These are phyloP conservation scores for Phytophthora podocarpi DNA, from an alignment of 352 stramenopile genomes.

Conservation along the genomic window DNA sequence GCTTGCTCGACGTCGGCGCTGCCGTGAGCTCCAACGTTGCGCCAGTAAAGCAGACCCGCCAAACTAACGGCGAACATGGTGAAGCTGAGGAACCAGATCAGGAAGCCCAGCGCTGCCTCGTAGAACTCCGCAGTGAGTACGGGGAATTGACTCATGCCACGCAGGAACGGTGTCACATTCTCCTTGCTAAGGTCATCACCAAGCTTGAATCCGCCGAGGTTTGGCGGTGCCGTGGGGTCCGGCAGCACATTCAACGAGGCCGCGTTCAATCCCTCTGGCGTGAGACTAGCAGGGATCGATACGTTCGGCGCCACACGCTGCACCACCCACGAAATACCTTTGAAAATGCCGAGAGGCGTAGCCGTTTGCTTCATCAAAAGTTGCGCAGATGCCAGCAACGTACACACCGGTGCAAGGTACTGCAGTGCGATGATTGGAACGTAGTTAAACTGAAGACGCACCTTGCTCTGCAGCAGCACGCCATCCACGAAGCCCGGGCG, in stretches of 20 bases:
- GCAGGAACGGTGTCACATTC: conserved; percentile 56
- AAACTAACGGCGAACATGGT: conserved; percentile 70
- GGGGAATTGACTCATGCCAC: conserved; percentile 68
- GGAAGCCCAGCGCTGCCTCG: conserved; percentile 65
- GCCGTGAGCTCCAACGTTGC: conserved; percentile 56
- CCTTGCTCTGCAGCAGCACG: conserved; percentile 63
- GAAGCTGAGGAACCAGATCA: conserved; percentile 73
- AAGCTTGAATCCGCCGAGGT: conserved; percentile 65
- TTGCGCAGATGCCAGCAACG: conserved; percentile 47
- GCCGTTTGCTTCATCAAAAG: conserved; percentile 63
- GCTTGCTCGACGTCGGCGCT: conserved; percentile 22
- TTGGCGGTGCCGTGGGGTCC: conserved; percentile 32
- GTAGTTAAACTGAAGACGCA: conserved; percentile 86
- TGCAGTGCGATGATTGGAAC: conserved; percentile 78
- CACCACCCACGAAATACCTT: conserved; percentile 36
- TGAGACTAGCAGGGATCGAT: conserved; percentile 22
- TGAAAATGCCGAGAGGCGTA: conserved; percentile 52
- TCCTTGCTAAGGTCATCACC: conserved; percentile 54
- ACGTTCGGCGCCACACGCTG: conserved; percentile 20
- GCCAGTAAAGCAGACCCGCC: conserved; percentile 71
- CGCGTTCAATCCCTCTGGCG: conserved; percentile 14
- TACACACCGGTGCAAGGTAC: conserved; percentile 66
- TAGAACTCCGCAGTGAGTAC: conserved; percentile 66
- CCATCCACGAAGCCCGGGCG: conserved; percentile 61
- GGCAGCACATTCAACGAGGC: conserved; percentile 44